Base-by-base conservation (phyloP, 2,329 filamentous ascomycete species). In the Grosmannia clavigera region DNA sequence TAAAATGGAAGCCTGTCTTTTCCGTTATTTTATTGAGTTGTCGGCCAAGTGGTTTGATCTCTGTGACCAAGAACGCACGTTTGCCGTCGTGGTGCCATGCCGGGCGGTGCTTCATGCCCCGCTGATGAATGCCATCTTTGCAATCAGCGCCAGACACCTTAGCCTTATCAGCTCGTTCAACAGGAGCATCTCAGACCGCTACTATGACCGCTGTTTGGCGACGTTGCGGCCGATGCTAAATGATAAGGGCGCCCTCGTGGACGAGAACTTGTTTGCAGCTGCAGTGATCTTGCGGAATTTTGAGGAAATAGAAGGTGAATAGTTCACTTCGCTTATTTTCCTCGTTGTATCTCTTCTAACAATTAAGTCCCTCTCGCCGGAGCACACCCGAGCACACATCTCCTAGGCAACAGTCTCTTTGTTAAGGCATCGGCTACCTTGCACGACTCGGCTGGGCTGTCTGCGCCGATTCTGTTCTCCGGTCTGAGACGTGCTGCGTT, bases 201-300 rank as follows among this genome's bases (percentile, higher is more conserved):
- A 58, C 40, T 57, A 61, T 16, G 50, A 57, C 25, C n/a, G 50
- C 14, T 54, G 55, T 22, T 27, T 61, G 12, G 10, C 5, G 6
- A 22, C 51, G 6, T 19, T 61, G 10, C 33, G 55, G 25, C 59
- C 59, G 25, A 58, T 61, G 33, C 55, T 61, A 14, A 50, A 14
- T 35, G 55, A 61, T 38, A 46, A 57, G 11, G 35, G 22, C 27
- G 46, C 59, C 7, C 14, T 58, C 12, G 27, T 61, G n/a, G 59
- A 61, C 38, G 59, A 61, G 50, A 57, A 56, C n/a, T 19, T 61
- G 22, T 61, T 53, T 55, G 59, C 59, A 2, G 59, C 59, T 3
- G 53, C 59, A 2, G 59, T 61, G 3, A 61, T 61, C 10, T n/a
- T 61, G 55, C 33, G 59, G 14, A 51, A 53, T 12, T 53, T 35